Conservation (phyloP, 345 rosid genomes). For the Noccaea caerulescens region DNA sequence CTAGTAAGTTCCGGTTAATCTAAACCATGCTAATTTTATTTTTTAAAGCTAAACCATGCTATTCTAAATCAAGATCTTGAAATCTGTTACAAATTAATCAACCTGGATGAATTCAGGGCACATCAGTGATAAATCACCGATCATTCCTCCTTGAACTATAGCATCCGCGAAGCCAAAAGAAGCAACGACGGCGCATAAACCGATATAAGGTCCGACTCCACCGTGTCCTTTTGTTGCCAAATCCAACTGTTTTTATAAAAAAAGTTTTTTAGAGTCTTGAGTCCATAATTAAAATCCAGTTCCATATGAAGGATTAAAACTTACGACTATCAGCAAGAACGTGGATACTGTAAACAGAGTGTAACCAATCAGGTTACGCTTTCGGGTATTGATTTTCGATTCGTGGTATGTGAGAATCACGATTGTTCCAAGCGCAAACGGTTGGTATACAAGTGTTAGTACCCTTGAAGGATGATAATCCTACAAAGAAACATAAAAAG, state of each 20-base stretch:
- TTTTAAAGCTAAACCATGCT: neutral
- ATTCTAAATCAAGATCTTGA: constrained; percentile 2
- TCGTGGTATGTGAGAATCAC: constrained; percentile 65
- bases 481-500: constrained; percentile 45
- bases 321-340: constrained; percentile 72
- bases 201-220: constrained; percentile 74
- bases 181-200: constrained; percentile 66
- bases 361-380: constrained; percentile 75
- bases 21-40: neutral
- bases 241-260: constrained; percentile 59
- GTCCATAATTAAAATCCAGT: neutral
- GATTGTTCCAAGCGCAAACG: constrained; percentile 75
- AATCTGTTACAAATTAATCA: neutral
- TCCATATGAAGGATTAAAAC: constrained; percentile 31
- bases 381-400: constrained; percentile 68
- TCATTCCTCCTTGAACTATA: constrained; percentile 88
- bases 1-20: neutral
- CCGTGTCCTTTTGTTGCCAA: constrained; percentile 76
- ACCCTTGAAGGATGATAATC: constrained; percentile 92
- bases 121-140: constrained; percentile 88
- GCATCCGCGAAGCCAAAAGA: constrained; percentile 94
- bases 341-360: constrained; percentile 61
- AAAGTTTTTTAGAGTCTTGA: neutral
- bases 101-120: constrained; percentile 89
- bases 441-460: constrained; percentile 81